Evolutionary conservation across 106 monocot species (phyloP), one percentile per base, ranked within the genome.

Genomic region (Allium cepa): DNA sequence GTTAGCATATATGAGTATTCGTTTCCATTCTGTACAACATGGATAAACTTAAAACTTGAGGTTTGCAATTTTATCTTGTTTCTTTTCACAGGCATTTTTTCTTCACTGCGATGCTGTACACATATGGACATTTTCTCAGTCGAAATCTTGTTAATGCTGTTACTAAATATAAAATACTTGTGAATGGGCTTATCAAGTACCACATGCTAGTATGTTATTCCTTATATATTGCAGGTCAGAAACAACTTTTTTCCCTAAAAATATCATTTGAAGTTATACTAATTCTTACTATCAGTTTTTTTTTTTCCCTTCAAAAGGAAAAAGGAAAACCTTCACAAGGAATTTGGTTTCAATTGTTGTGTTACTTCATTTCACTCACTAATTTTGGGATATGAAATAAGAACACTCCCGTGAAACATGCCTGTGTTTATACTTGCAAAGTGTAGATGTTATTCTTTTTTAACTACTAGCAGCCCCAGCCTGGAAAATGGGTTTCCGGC

Each of bases 121-220:
- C 92, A 27, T 96, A 96, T 82, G 96, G 96, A 6, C 88, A 85
- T 65, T 96, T 96, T 72, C 83, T 96, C 66, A 92, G 92, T 57
- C 77, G 83, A 16, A 88, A 96, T 72, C 88, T 96, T 85, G 96
- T 92, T 36, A 92, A 88, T 70, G 87, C 96, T 68, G 75, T 96
- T 51, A 88, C 88, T 59, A 81, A 91, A 72, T 88, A 96, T 79
- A 88, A 84, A 63, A 63, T 96, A 77, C 76, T 92, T 74, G 96
- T 96, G 26, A 83, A 75, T 51, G 86, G 88, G 53, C 78, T 96
- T 71, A 82, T 96, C 75, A 96, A 96, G 75, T 96, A 96, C 72
- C 96, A 92, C 68, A 96, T 96, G 96, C 59, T 96, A 55, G 92
- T 96, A 55, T 96, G 96, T 60, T 96, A 96, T 77, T 96, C 89